These are phyloP conservation scores for Rhodotorula taiwanensis DNA, from an alignment of 768 basidiomycete genomes.

Conservation along the genomic window DNA sequence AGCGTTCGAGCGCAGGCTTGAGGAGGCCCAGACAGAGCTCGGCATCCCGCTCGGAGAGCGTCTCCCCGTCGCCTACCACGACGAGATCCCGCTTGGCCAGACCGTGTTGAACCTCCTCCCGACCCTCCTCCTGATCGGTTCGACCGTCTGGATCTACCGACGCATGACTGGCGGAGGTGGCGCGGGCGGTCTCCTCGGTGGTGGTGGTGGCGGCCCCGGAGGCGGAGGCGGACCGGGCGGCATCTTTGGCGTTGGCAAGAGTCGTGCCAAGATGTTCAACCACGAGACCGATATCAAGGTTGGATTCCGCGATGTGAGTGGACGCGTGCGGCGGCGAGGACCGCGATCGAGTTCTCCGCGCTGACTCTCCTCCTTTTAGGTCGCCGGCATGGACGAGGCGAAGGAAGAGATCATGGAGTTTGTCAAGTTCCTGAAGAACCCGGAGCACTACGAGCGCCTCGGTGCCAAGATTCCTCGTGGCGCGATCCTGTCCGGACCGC, in stretches of 20 bases:
- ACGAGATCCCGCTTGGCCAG: conserved; percentile 77
- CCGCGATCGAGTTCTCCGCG: neutral
- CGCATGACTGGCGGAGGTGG: conserved; percentile 50
- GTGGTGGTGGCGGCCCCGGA: conserved; percentile 44
- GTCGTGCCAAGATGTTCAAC: conserved; percentile 88
- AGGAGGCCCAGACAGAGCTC: conserved; percentile 85
- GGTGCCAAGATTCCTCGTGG: conserved; percentile 97
- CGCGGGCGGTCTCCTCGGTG: conserved; percentile 54
- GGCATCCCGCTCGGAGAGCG: conserved; percentile 86
- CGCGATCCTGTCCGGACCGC: conserved; percentile 88
- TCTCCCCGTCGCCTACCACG: conserved; percentile 93
- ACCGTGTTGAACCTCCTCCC: conserved; percentile 86
- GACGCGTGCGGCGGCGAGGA: neutral
- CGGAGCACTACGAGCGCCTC: conserved; percentile 83
- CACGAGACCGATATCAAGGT: conserved; percentile 86
- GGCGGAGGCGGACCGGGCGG: conserved; percentile 64
- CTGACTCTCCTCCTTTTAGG: conserved; percentile 41
- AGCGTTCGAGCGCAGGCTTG: conserved; percentile 88
- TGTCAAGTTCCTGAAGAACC: conserved; percentile 96
- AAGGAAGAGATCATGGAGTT: conserved; percentile 99
- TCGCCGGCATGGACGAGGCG: conserved; percentile 99
- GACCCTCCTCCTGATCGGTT: conserved; percentile 82
- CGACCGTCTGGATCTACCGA: conserved; percentile 78
- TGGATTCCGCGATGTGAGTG: conserved; percentile 68
- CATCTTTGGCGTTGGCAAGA: conserved; percentile 96